These are phyloP conservation scores for Pleurotus giganteus DNA, from an alignment of 768 basidiomycete species.

Conservation along the genomic window DNA sequence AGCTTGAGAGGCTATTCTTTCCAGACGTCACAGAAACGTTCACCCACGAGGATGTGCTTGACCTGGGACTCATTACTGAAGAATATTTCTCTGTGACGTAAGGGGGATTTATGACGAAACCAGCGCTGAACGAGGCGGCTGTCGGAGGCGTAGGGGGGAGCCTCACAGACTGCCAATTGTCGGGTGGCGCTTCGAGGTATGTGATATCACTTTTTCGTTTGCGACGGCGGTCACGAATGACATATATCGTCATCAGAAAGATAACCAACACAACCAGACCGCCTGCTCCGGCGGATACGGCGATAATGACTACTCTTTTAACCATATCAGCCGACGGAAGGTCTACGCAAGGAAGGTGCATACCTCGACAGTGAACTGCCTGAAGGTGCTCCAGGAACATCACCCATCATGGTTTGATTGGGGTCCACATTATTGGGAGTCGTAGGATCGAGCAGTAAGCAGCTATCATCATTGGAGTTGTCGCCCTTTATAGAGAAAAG, in stretches of 20 bases:
- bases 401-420: conserved; percentile 1
- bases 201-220: conserved; percentile 16
- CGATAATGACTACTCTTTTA: conserved; percentile 43
- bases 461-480: conserved; percentile 20
- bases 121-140: conserved; percentile 7
- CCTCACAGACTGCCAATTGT: conserved; percentile 9
- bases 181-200: neutral
- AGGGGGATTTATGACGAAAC: conserved; percentile 30
- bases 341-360: neutral
- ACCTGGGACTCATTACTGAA: conserved; percentile 19
- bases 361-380: conserved; percentile 10
- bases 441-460: conserved; percentile 9
- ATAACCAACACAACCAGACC: conserved; percentile 34
- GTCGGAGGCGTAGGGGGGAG: conserved; percentile 9
- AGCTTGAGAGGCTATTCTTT: neutral
- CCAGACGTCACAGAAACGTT: conserved; percentile 14
- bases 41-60: conserved; percentile 33
- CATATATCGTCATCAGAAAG: conserved; percentile 41
- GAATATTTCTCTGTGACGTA: conserved; percentile 31
- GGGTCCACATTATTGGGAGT: conserved; percentile 1
- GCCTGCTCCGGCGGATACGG: conserved; percentile 39
- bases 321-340: neutral
- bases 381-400: neutral
- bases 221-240: conserved; percentile 38
- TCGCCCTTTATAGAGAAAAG: conserved; percentile 40